A percentile compares a stretch with the other conserved stretches of the same genome.
These are phyloP conservation scores for Mycena floridula DNA, from an alignment of 768 basidiomycete species.

Conservation along the genomic window DNA sequence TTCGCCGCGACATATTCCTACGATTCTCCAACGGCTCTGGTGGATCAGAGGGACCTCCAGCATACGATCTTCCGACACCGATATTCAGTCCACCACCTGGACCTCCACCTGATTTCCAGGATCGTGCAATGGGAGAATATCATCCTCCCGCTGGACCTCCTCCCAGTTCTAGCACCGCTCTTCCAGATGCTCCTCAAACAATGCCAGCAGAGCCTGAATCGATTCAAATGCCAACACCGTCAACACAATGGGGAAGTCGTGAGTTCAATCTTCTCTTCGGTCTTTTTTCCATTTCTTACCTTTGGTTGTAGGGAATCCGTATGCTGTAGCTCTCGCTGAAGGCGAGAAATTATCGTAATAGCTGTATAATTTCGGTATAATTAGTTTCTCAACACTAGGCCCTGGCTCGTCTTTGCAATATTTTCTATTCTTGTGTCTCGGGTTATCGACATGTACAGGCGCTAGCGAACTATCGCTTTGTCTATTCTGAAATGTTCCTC, in stretches of 20 bases:
- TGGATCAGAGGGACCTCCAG: background rate
- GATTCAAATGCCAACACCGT: conserved; percentile 3
- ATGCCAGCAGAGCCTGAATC: background rate
- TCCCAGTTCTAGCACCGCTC: background rate
- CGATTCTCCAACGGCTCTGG: background rate
- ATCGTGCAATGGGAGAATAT: background rate
- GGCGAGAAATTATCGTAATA: background rate
- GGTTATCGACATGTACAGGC: no score
- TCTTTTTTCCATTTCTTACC: conserved; percentile 1
- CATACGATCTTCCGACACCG: background rate
- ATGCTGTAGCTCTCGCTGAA: conserved; percentile 21
- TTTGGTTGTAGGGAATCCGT: conserved; percentile 27
- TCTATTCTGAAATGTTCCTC: no score
- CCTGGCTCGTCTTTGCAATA: no score
- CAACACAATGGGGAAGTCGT: conserved; percentile 11
- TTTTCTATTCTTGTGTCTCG: no score
- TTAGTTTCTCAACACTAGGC: no score
- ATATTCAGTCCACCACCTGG: background rate
- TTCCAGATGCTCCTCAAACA: background rate
- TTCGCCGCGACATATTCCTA: conserved; percentile 23
- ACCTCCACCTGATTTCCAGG: background rate
- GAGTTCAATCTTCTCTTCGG: background rate
- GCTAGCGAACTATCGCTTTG: no score
- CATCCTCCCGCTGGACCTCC: conserved; percentile 1
- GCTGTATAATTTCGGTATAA: no score